A percentile compares a stretch with the other conserved stretches of the same genome.
phyloP scores from a whole-genome alignment of 495 filamentous ascomycete genomes.

The Terfezia claveryi region DNA sequence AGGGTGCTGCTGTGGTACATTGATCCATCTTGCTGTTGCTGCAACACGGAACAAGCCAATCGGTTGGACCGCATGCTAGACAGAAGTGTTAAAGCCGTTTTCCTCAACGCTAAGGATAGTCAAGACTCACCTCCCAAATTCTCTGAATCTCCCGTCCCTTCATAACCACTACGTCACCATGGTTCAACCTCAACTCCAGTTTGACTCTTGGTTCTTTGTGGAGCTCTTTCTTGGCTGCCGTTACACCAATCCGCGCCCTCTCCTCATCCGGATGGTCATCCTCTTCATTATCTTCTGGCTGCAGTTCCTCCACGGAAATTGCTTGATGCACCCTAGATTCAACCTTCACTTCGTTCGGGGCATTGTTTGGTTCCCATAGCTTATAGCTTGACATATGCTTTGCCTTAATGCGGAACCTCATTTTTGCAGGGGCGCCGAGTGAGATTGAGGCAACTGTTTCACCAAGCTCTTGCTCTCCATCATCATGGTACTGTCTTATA shows the following conservation, averaged over 20 bases:
- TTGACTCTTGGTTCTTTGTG: slow-evolving; percentile 5
- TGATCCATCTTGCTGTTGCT: slow-evolving; percentile 14
- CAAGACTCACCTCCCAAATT: slow-evolving; percentile 39
- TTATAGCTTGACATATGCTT: slow-evolving; percentile 20
- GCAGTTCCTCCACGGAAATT: slow-evolving; percentile 20
- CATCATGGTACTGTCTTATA: slow-evolving; percentile 49
- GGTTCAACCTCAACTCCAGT: slow-evolving; percentile 27
- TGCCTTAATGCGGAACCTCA: slow-evolving; percentile 48
- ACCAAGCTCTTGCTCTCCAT: slow-evolving; percentile 55
- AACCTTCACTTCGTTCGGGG: neutral
- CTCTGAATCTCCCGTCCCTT: slow-evolving; percentile 49
- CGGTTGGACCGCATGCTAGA: slow-evolving; percentile 13
- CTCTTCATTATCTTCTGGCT: slow-evolving; percentile 6
- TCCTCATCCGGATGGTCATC: slow-evolving; percentile 7
- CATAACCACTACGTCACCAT: slow-evolving; percentile 75
- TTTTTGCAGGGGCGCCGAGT: slow-evolving; percentile 43
- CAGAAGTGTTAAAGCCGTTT: slow-evolving; percentile 6
- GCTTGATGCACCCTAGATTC: slow-evolving; percentile 20
- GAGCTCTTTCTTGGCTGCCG: slow-evolving; percentile 1
- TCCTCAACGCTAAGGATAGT: neutral
- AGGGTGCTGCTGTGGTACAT: neutral
- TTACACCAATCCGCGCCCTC: slow-evolving; percentile 11
- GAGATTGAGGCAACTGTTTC: slow-evolving; percentile 57
- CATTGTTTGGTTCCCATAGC: slow-evolving; percentile 17
- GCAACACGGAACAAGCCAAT: slow-evolving; percentile 16